Percentiles rank a stretch among this genome's conserved stretches.
These are phyloP conservation scores for Naumovozyma dairenensis DNA, from an alignment of 805 yeast genomes.

Conservation along the genomic window DNA sequence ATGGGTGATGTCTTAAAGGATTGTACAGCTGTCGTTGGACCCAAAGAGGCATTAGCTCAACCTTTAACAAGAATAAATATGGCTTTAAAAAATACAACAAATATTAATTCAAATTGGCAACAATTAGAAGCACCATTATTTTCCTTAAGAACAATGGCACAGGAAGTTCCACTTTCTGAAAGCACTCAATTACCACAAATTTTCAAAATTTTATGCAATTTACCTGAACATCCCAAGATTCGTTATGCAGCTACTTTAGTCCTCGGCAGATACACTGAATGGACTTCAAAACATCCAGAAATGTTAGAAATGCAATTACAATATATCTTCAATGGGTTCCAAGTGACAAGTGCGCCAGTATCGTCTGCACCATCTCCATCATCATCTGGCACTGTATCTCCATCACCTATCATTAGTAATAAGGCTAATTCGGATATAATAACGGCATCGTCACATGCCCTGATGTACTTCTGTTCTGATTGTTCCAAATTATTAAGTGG, in stretches of 20 bases:
- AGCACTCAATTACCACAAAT: slow-evolving; percentile 62
- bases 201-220: slow-evolving; percentile 39
- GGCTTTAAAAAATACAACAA: slow-evolving; percentile 23
- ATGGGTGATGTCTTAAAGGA: slow-evolving; percentile 97
- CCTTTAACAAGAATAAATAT: slow-evolving; percentile 55
- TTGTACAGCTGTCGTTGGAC: slow-evolving; percentile 85
- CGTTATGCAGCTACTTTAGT: slow-evolving; percentile 90
- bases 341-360: slow-evolving; percentile 9
- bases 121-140: slow-evolving; percentile 82
- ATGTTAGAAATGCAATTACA: slow-evolving; percentile 72
- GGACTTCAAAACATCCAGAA: slow-evolving; percentile 85
- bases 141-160: slow-evolving; percentile 87
- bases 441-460: slow-evolving; percentile 84
- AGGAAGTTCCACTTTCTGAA: slow-evolving; percentile 66
- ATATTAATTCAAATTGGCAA: slow-evolving; percentile 51
- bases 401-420: slow-evolving; percentile 9
- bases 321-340: slow-evolving; percentile 73
- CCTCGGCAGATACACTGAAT: slow-evolving; percentile 89
- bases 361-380: too few relatives aligned
- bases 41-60: slow-evolving; percentile 54
- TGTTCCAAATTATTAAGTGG: slow-evolving; percentile 58
- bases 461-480: slow-evolving; percentile 91
- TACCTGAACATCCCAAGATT: slow-evolving; percentile 79
- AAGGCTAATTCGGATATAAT: slow-evolving; percentile 35
- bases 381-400: too few relatives aligned